Conservation (phyloP, 352 stramenopile species). For the Phytophthora lateralis region DNA sequence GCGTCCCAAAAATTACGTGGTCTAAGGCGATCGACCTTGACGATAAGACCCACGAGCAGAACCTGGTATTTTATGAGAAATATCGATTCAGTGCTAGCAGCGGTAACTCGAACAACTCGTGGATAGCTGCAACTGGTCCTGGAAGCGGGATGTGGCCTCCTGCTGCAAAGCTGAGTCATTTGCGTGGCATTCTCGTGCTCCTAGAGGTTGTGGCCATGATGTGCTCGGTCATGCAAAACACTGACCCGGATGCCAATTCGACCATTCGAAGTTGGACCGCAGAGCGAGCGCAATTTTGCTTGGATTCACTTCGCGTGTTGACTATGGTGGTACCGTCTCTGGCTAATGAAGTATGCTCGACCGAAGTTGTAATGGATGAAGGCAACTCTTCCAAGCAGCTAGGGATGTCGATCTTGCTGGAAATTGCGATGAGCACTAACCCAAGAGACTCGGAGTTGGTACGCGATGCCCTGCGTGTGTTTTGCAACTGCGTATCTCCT, state of each 20-base stretch:
- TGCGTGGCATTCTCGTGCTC: slow-evolving; percentile 78
- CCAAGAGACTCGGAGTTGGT: slow-evolving; percentile 75
- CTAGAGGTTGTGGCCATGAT: slow-evolving; percentile 80
- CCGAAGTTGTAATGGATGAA: slow-evolving; percentile 67
- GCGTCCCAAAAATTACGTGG: slow-evolving; percentile 72
- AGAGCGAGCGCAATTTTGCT: slow-evolving; percentile 80
- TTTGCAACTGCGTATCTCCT: slow-evolving; percentile 86
- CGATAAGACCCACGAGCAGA: slow-evolving; percentile 85
- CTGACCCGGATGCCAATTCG: slow-evolving; percentile 56
- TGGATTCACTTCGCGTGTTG: slow-evolving; percentile 76
- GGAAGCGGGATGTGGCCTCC: slow-evolving; percentile 73
- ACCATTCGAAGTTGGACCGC: slow-evolving; percentile 72
- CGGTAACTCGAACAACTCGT: slow-evolving; percentile 50
- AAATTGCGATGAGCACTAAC: slow-evolving; percentile 80
- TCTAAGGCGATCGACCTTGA: slow-evolving; percentile 85
- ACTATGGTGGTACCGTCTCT: slow-evolving; percentile 77
- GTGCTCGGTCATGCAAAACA: slow-evolving; percentile 61
- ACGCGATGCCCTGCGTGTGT: slow-evolving; percentile 69
- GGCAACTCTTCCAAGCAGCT: slow-evolving; percentile 39
- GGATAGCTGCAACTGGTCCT: slow-evolving; percentile 57
- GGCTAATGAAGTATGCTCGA: slow-evolving; percentile 77
- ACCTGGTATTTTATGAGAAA: slow-evolving; percentile 85
- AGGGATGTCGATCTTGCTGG: slow-evolving; percentile 75
- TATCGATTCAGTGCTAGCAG: slow-evolving; percentile 75
- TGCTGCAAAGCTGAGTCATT: slow-evolving; percentile 73